Conservation (phyloP, 495 filamentous ascomycete genomes). For the Podospora pseudoanserina region DNA sequence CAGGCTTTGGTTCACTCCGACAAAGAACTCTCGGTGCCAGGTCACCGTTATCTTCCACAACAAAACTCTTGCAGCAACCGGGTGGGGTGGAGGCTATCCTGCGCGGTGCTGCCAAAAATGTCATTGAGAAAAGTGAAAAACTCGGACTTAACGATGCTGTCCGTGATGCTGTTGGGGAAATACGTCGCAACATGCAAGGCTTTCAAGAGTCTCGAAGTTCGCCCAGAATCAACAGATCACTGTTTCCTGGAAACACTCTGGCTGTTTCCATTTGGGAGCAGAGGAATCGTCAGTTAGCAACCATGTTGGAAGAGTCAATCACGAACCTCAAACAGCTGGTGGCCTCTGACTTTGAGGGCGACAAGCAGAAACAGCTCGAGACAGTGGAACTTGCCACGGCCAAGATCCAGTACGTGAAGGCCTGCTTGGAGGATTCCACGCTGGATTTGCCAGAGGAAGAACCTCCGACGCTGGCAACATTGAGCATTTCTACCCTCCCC, state of each 20-base stretch:
- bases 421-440: conserved; percentile 65
- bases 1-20: conserved; percentile 31
- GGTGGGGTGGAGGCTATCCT: conserved; percentile 71
- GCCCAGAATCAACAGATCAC: conserved; percentile 26
- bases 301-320: conserved; percentile 68
- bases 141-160: conserved; percentile 90
- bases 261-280: conserved; percentile 54
- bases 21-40: conserved; percentile 36
- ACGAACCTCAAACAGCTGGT: conserved; percentile 57
- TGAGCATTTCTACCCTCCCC: conserved; percentile 24
- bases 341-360: conserved; percentile 35
- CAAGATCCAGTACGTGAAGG: conserved; percentile 73
- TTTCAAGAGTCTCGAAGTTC: conserved; percentile 42
- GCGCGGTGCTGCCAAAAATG: conserved; percentile 78
- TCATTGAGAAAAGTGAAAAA: conserved; percentile 77
- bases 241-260: conserved; percentile 22
- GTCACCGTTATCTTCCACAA: conserved; percentile 54
- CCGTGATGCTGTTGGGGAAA: conserved; percentile 82
- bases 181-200: conserved; percentile 49
- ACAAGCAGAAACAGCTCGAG: conserved; percentile 39
- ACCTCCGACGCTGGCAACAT: conserved; percentile 20
- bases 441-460: conserved; percentile 53
- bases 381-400: conserved; percentile 62
- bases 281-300: conserved; percentile 69
- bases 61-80: conserved; percentile 58